Evolutionary conservation across 2,329 filamentous ascomycete species (phyloP), one percentile per base, ranked within the genome.

Genomic region (Colletotrichum chlorophyti): DNA sequence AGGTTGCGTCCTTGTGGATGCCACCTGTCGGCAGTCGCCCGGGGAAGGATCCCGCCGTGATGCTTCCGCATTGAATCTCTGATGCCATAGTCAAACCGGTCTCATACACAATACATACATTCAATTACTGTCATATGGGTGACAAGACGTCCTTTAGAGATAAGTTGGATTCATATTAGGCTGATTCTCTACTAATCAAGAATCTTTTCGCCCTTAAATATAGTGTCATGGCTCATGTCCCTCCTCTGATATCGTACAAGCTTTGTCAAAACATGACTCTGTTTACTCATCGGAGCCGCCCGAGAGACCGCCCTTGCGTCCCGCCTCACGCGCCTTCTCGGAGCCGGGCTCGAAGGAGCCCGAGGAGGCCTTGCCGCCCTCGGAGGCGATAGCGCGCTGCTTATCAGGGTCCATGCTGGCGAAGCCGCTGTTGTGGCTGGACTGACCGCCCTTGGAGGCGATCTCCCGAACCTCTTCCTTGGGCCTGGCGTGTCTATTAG

Each of bases 321-420:
- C 83, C 15, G 82, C 82, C 67, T 84, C 82, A 43, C 72, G 76
- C 2, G 82, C 81, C 59, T 74, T 76, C 67, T 82, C 76, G 43
- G 77, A 80, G 6, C 83, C 80, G 1, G 76, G 75, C 64, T 84
- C 78, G 51, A 86, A 86, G 3, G 77, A 82, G 5, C 83, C 82
- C 31, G 75, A 73, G 0, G 81, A 84, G 0, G 79, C 77, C 48
- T 83, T 72, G 5, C 81, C 83, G 9, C 83, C 83, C 67, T 76
- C 73, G 10, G 82, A 85, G 2, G 83, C 82, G 58, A 85, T 84
- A 1, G 84, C 76, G 17, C 74, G 72, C 82, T 83, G 72, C 65
- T 72, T 76, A 14, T 76, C 72, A 14, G 75, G 51, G 26, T 77
- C 74, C 74, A 77, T 78, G 58, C 61, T 72, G 37, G 74, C 75